Evolutionary conservation across 176 grass and related monocot genomes (phyloP).

Genomic region (Bolboschoenus planiculmis): DNA sequence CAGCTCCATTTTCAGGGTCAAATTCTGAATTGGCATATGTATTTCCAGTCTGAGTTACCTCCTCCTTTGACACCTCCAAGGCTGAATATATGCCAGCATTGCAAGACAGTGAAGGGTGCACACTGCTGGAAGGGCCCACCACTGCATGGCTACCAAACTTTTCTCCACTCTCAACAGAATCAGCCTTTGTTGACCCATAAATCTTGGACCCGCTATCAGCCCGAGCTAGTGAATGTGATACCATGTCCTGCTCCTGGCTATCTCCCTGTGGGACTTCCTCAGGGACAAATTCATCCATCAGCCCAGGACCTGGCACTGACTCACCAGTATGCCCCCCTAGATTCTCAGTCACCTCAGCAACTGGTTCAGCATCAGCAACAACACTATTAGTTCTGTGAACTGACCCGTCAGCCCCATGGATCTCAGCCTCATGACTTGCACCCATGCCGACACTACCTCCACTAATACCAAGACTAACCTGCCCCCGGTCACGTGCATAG

Average conservation of each 20-base stretch:
- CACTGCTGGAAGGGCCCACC: slow-evolving; percentile 45
- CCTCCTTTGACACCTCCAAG: slow-evolving; percentile 67
- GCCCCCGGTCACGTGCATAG: slow-evolving; percentile 49
- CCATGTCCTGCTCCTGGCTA: slow-evolving; percentile 71
- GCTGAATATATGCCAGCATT: slow-evolving; percentile 60
- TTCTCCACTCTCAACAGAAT: slow-evolving; percentile 89
- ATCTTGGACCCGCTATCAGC: slow-evolving; percentile 97
- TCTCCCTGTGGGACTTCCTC: slow-evolving; percentile 71
- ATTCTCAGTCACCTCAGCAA: slow-evolving; percentile 81
- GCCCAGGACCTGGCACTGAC: slow-evolving; percentile 71
- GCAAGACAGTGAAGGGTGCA: slow-evolving; percentile 83
- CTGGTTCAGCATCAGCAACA: slow-evolving; percentile 80
- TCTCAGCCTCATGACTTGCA: slow-evolving; percentile 94
- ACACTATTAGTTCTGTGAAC: slow-evolving; percentile 73
- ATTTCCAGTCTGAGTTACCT: slow-evolving; percentile 69
- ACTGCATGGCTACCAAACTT: slow-evolving; percentile 48
- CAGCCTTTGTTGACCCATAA: slow-evolving; percentile 71
- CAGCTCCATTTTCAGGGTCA: slow-evolving; percentile 61
- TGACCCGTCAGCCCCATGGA: slow-evolving; percentile 84
- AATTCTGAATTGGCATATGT: slow-evolving; percentile 39
- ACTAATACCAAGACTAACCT: slow-evolving; percentile 85
- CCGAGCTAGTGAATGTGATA: slow-evolving; percentile 58
- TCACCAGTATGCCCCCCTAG: slow-evolving; percentile 89
- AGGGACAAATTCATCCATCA: slow-evolving; percentile 76
- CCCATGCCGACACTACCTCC: slow-evolving; percentile 98